Base-by-base conservation (phyloP, 495 filamentous ascomycete species). In the Neurospora sublineolata region DNA sequence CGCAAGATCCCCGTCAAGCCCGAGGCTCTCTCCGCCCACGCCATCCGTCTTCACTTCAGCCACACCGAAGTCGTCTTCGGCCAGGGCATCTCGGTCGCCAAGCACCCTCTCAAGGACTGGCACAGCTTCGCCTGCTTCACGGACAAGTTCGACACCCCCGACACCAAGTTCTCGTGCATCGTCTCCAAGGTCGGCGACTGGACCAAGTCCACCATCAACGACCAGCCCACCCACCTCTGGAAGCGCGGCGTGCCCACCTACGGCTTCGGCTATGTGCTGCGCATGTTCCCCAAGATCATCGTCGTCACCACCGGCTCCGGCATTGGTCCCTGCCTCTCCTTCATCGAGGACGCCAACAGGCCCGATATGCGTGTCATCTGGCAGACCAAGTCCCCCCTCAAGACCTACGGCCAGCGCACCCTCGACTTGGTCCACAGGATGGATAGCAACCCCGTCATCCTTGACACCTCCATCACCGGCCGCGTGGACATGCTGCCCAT, bases 61-160 rank as follows among this genome's bases (percentile, higher is more conserved):
- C 86, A 91, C 71, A 58, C 83, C 64, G 83, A 84, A 20, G 79
- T 86, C 80, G 67, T 68, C 4, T 80, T 78, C 44, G 87, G 81
- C 82, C 87, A 84, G 77, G 79, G 86, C 69, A 78, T 83, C 37
- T 80, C 79, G 70, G 80, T 88, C 27, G 87, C 86, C 23, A 81
- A 84, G 67, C 83, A 84, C 68, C 89, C 89, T 0, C 79, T 94
- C 60, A 84, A 81, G 7, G 92, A 95, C 83, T 93, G 90, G 90
- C 92, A 95, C 80, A 84, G 88, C 12, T 95, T 95, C 73, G 92
- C 92, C 11, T 89, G 87, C 20, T 92, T 94, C 78, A 86, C 88
- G n/a, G 84, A 84, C 71, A 69, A 60, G n/a, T 73, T 76, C 60
- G 77, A 79, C 71, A 69, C 58, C 30, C 72, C 70, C 71, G 78